Evolutionary conservation across 805 yeast genomes (phyloP).

Genomic region (Saccharomycopsis sp.): DNA sequence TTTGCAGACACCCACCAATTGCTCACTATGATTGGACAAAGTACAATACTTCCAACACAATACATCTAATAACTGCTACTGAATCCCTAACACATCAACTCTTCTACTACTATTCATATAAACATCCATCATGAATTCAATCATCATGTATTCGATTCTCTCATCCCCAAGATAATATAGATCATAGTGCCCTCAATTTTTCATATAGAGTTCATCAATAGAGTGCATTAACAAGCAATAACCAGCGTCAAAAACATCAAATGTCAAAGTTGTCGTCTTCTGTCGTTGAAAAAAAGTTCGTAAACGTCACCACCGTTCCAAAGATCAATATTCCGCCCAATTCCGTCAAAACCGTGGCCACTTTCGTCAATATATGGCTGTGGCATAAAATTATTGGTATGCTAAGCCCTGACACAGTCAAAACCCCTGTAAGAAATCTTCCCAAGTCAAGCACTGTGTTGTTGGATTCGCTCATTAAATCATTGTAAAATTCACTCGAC

Average conservation of each 20-base stretch:
- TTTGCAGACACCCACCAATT: no score
- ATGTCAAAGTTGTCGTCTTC: slow-evolving; percentile 9
- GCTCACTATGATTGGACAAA: no score
- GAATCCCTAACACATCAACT: no score
- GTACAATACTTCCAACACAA: no score
- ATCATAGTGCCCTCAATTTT: no score
- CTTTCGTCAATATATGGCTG: slow-evolving; percentile 8
- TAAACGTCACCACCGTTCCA: slow-evolving; percentile 15
- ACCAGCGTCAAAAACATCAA: not conserved
- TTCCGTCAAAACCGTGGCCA: slow-evolving; percentile 17
- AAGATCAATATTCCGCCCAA: slow-evolving; percentile 16
- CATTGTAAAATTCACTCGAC: slow-evolving; percentile 14
- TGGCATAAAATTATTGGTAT: slow-evolving; percentile 16
- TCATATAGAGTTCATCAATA: no score
- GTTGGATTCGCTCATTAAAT: slow-evolving; percentile 16
- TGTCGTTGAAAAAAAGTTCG: slow-evolving; percentile 10
- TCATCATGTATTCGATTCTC: no score
- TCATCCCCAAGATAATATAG: no score
- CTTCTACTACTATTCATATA: no score
- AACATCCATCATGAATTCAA: no score
- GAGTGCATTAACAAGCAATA: no score
- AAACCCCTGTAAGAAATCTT: slow-evolving; percentile 11
- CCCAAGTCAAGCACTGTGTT: slow-evolving; percentile 14
- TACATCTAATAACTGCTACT: no score
- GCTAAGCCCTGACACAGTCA: slow-evolving; percentile 14